A percentile compares a stretch with the other conserved stretches of the same genome.
Evolutionary conservation across 2,329 filamentous ascomycete genomes (phyloP).

Genomic region (Leptographium galeiforme): DNA sequence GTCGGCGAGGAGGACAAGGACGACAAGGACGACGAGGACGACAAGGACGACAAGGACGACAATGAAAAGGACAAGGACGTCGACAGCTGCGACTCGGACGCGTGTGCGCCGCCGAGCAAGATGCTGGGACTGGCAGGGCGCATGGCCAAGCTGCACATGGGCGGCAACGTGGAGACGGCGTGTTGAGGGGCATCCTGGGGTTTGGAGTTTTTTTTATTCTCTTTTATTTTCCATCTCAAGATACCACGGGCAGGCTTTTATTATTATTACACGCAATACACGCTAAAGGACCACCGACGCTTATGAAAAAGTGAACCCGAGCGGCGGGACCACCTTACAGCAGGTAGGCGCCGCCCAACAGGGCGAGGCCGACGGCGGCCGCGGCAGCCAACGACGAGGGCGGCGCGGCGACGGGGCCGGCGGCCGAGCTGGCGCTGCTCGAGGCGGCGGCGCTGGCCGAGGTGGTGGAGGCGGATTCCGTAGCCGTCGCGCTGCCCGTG

Average conservation of each 20-base stretch:
- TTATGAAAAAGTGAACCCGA: no score
- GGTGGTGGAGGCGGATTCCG: slow-evolving; percentile 9
- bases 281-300: background rate
- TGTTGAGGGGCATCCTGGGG: background rate
- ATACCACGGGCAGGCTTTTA: background rate
- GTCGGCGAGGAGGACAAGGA: background rate
- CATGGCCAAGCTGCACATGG: slow-evolving; percentile 3
- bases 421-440: background rate
- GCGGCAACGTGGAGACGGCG: slow-evolving; percentile 2
- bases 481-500: background rate
- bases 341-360: slow-evolving; percentile 7
- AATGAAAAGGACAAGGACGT: background rate
- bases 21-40: background rate
- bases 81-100: background rate
- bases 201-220: background rate
- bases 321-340: slow-evolving; percentile 1
- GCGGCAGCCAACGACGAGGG: background rate
- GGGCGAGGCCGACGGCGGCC: slow-evolving; percentile 2
- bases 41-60: background rate
- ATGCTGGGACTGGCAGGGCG: slow-evolving; percentile 1
- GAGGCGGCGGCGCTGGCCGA: slow-evolving; percentile 3
- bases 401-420: background rate
- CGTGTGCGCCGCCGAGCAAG: background rate
- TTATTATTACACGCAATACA: background rate
- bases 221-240: no score